Evolutionary conservation across 2,329 filamentous ascomycete genomes (phyloP), one percentile per base, ranked within the genome.

Genomic region (Aspergillus viridinutans): DNA sequence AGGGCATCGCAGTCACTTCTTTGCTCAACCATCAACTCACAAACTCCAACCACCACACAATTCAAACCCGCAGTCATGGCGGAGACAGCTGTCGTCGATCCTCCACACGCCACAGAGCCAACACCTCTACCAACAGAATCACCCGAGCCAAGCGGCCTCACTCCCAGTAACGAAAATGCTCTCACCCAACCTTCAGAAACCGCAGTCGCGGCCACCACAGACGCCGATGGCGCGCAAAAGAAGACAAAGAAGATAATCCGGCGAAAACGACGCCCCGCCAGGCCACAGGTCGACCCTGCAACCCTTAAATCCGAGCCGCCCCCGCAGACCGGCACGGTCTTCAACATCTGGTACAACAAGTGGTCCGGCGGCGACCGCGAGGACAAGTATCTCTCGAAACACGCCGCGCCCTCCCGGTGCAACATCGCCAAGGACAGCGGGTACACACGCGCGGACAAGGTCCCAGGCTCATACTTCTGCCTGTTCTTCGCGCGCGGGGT

Each of bases 291-390:
- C 68, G 94, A 99, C 69, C 86, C 92, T 1, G 86, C 88, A 43
- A 87, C 87, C 47, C 84, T 96, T 76, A 90, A 89, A 66, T 88
- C 88, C 35, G 91, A 96, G 67, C 89, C 90, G 3, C 91, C 92
- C 17, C 90, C 90, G 1, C 92, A 97, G 69, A 97, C 93, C 0
- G 94, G 94, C 53, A 96, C 90, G 0, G 91, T 92, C 57, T 99
- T 94, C 82, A 99, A 99, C 76, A 95, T 96, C 69, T 97, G 92
- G 93, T 96, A 97, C 78, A 97, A 96, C 79, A 97, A 97, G 76
- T 97, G 93, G 92, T 89, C 88, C 0, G 94, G 94, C 64, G 94
- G 94, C 69, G 94, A 99, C 75, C 85, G 92, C 59, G 93, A 97
- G 71, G 92, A 95, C 78, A 91, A 92, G 66, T 92, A 93, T 69